Evolutionary conservation across 2,329 filamentous ascomycete genomes (phyloP), one percentile per base, ranked within the genome.

Genomic region (Penicillium polonicum): DNA sequence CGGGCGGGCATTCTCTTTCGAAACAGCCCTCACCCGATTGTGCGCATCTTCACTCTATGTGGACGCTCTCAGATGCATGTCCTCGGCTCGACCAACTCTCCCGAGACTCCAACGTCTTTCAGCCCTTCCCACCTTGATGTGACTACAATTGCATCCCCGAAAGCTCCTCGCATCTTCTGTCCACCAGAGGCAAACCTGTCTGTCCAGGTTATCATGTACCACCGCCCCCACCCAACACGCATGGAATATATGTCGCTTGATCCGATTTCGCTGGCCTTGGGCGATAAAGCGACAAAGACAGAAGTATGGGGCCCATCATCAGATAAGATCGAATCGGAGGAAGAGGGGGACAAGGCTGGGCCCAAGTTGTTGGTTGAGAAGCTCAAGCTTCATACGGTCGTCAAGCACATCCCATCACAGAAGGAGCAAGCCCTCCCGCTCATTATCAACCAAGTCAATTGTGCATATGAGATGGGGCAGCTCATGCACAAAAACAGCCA

Each of bases 201-300:
- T 45, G 85, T 96, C 45, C 94, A 99, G 71, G 84, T 97, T 44
- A 89, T 97, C 57, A 82, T 95, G 57, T 99, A 95, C 74, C 87
- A 96, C 67, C 83, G 92, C 46, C 94, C 94, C 0, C 84, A 89
- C 56, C 93, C 94, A 0, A 86, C 83, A 33, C 85, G 87, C 55
- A 97, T 99, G 94, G 93, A 99, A 75, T 99, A 97, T 74, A 88
- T 97, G 66, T 99, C 94, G 1, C 80, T 97, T 21, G 85, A 86
- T 29, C 93, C 94, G 0, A 97, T 99, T 51, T 88, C 92, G 0
- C 81, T 99, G 42, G 92, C 92, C 0, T 79, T 99, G 15, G 90
- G 84, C 2, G 89, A 93, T 70, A 91, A 93, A 66, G 79, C 64
- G 57, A 79, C 70, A 48, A 74, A 50, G 39, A 70, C 64, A 53